Base-by-base conservation (phyloP, 345 rosid genomes). In the Psidium guajava region DNA sequence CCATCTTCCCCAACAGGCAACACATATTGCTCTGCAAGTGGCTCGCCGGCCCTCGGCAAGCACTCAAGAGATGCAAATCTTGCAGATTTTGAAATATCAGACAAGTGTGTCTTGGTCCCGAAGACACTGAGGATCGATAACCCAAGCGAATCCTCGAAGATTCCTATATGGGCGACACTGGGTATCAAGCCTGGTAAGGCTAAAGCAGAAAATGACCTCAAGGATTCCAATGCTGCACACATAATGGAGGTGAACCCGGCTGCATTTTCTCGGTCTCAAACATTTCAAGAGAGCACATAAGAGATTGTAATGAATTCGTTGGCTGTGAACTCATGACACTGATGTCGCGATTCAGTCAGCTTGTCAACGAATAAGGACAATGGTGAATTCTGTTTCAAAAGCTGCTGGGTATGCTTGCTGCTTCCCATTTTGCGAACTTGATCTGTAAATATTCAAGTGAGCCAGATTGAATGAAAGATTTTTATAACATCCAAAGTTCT, bases 201-300 rank as follows among this genome's bases (percentile, higher is more conserved):
- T 53, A 36, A 40, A n/a, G 36, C 12, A 54, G 83, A 36, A 86
- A 87, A 87, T 89, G 86, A 87, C 87, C 84, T 88, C 86, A 5
- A 82, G 53, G 83, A 69, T 69, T 82, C 57, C 0, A 91, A 91
- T 53, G 86, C 90, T 13, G 85, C 87, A 86, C 84, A 86, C 61
- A 88, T 93, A 82, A 85, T 92, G 87, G 93, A 92, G 89, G 94
- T 92, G 83, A 94, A 94, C 85, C 95, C 96, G 15, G 95, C 94
- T 54, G 96, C 93, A 50, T 92, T 92, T 82, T 94, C 95, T 86
- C 92, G 93, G 40, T 92, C 90, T 51, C 90, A 86, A 32, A 89
- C 92, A 40, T 91, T 94, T 87, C 95, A 90, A 85, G 96, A 94
- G 89, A 88, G 93, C 90, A 89, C 93, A 85, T 94, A 83, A 54